Conservation (phyloP, 257 asterid species). For the Lycium barbarum region DNA sequence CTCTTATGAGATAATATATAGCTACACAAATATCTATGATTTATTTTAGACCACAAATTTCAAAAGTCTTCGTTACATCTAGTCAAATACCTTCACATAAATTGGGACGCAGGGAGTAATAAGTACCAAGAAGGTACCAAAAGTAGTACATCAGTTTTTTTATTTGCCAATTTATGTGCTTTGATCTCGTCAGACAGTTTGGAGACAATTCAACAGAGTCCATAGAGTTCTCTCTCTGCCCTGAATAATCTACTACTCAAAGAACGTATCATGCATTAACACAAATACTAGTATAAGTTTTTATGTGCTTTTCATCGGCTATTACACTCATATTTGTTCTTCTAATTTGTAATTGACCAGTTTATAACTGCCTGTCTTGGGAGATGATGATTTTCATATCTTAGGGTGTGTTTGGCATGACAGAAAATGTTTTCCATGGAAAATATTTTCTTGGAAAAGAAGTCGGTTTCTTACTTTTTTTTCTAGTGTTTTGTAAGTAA, state of each 20-base stretch:
- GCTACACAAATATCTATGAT: no score
- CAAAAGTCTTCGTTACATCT: no score
- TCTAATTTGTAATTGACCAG: not conserved
- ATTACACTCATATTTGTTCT: not conserved
- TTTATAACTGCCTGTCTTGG: not conserved
- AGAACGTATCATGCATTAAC: not conserved
- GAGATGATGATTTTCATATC: not conserved
- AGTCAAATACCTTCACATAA: no score
- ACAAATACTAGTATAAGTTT: not conserved
- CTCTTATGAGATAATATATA: no score
- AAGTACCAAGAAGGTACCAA: no score
- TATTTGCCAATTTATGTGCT: not conserved
- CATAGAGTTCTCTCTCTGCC: not conserved
- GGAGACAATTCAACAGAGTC: not conserved
- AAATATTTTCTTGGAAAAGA: no score
- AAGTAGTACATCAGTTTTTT: not conserved
- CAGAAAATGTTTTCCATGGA: no score
- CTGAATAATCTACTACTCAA: constrained; percentile 6
- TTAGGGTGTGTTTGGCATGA: not conserved
- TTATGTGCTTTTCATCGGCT: constrained; percentile 3
- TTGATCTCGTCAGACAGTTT: not conserved
- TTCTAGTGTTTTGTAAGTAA: no score
- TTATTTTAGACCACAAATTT: no score
- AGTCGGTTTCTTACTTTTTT: no score
- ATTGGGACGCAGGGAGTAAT: no score